phyloP scores from a whole-genome alignment of 1,284 basidiomycete species.

The Marasmius sp. region DNA sequence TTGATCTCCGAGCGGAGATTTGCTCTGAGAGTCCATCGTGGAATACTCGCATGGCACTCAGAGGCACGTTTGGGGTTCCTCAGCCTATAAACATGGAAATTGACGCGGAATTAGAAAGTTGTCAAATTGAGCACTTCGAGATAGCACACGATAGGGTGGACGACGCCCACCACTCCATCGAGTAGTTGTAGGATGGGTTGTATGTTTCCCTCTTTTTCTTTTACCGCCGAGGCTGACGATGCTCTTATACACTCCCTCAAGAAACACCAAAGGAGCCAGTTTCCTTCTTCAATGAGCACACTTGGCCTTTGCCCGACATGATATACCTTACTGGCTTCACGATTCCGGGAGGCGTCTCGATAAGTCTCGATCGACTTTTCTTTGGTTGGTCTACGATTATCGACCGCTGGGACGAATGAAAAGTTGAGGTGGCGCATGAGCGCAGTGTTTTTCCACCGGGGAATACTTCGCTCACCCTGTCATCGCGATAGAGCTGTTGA shows the following conservation, averaged over 20 bases:
- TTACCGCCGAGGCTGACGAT: not conserved
- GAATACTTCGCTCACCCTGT: too few relatives aligned
- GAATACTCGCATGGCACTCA: slow-evolving; percentile 41
- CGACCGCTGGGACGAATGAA: slow-evolving; percentile 53
- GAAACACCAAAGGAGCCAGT: slow-evolving; percentile 44
- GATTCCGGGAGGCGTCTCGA: too few relatives aligned
- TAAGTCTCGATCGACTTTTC: slow-evolving; percentile 53
- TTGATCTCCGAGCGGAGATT: slow-evolving; percentile 28
- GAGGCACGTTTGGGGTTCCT: slow-evolving; percentile 38
- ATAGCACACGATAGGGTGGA: slow-evolving; percentile 29
- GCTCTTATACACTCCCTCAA: slow-evolving; percentile 12
- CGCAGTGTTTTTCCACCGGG: too few relatives aligned
- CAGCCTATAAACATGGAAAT: slow-evolving; percentile 18
- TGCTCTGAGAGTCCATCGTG: slow-evolving; percentile 42
- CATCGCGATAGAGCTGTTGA: too few relatives aligned
- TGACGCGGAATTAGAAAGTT: slow-evolving; percentile 23
- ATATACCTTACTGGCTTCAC: slow-evolving; percentile 43
- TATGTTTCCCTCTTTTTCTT: slow-evolving; percentile 21
- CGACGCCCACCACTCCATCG: slow-evolving; percentile 35
- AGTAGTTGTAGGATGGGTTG: slow-evolving; percentile 52
- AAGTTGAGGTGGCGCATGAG: slow-evolving; percentile 45
- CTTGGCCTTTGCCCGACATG: slow-evolving; percentile 72
- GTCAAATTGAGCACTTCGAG: slow-evolving; percentile 26
- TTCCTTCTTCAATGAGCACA: slow-evolving; percentile 53
- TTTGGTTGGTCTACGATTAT: too few relatives aligned